Evolutionary conservation across 2,329 filamentous ascomycete species (phyloP).

Genomic region (Aspergillus novoparasiticus): DNA sequence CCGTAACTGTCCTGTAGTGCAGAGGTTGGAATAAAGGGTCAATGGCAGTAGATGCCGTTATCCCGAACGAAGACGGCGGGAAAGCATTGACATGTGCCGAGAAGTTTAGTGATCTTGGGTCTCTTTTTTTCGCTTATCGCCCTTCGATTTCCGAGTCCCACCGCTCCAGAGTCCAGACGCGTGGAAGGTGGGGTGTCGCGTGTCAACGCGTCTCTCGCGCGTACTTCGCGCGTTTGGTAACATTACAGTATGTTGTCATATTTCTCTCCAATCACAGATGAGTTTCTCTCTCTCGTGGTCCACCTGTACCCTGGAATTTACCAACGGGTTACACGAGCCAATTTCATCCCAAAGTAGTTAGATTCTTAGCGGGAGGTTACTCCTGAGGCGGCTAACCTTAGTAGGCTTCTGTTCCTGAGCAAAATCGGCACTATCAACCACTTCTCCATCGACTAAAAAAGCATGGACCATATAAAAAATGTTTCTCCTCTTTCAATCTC

Average conservation of each 20-base stretch:
- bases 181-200: slow-evolving; percentile 23
- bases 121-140: neutral
- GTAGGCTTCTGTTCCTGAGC: slow-evolving; percentile 1
- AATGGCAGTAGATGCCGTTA: neutral
- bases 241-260: slow-evolving; percentile 13
- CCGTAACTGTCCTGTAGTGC: neutral
- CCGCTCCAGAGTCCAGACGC: slow-evolving; percentile 15
- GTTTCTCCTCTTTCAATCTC: neutral
- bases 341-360: neutral
- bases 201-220: slow-evolving; percentile 22
- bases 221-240: slow-evolving; percentile 24
- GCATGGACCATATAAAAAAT: neutral
- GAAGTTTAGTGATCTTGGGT: neutral
- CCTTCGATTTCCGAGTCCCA: neutral
- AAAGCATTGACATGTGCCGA: slow-evolving; percentile 5
- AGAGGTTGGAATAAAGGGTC: neutral
- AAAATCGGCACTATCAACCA: slow-evolving; percentile 1
- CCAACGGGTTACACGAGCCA: neutral
- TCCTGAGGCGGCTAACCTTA: neutral
- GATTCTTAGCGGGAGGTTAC: neutral
- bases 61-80: neutral
- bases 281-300: neutral
- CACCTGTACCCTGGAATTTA: neutral
- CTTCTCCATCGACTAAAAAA: neutral
- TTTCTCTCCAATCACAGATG: neutral